A percentile compares a stretch with the other conserved stretches of the same genome.
phyloP scores from a whole-genome alignment of 208 protist species.

The Leishmania turanica region DNA sequence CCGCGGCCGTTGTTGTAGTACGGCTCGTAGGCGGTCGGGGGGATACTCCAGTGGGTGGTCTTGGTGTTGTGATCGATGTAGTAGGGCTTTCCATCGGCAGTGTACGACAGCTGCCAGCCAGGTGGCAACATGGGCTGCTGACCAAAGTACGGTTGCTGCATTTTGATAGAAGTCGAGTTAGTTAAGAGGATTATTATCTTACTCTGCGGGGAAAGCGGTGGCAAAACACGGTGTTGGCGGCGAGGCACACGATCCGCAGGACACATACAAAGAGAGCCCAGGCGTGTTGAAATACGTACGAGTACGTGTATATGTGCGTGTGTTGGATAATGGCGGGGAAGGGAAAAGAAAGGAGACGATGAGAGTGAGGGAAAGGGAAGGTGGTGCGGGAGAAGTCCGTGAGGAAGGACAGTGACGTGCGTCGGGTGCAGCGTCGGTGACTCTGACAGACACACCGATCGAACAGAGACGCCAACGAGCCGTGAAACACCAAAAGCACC shows the following conservation, averaged over 20 bases:
- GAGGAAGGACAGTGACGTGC: constrained; percentile 3
- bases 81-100: constrained; percentile 68
- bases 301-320: constrained; percentile 11
- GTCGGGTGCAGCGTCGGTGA: background rate
- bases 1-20: constrained; percentile 37
- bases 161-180: constrained; percentile 22
- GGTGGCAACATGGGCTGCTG: constrained; percentile 62
- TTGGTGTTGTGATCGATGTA: constrained; percentile 90
- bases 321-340: background rate
- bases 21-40: constrained; percentile 42
- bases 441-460: background rate
- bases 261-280: background rate
- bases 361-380: constrained; percentile 3
- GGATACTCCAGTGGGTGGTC: constrained; percentile 81
- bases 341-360: constrained; percentile 14
- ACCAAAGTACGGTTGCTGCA: constrained; percentile 69
- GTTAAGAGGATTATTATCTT: constrained; percentile 29
- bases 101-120: constrained; percentile 82
- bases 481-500: constrained; percentile 9
- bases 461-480: constrained; percentile 3
- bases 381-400: constrained; percentile 6
- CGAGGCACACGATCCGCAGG: constrained; percentile 6
- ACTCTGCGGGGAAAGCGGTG: constrained; percentile 1
- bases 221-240: background rate
- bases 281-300: constrained; percentile 2